Evolutionary conservation across 805 yeast genomes (phyloP).

Genomic region (Starmerella powellii): DNA sequence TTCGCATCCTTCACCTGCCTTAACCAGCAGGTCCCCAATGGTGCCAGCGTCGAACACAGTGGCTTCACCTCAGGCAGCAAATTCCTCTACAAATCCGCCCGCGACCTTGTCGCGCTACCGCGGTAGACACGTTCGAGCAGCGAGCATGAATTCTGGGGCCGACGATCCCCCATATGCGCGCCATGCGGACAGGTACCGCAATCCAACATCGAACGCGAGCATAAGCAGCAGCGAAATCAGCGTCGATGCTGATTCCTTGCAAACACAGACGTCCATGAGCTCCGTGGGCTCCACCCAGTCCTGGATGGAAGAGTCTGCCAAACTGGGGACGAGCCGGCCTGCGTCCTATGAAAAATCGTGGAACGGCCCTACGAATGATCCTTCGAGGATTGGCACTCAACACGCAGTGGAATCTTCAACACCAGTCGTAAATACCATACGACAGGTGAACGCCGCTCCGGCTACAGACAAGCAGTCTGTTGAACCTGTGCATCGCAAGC

Average conservation of each 20-base stretch:
- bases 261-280: slow-evolving; percentile 16
- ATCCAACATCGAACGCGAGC: slow-evolving; percentile 4
- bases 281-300: slow-evolving; percentile 5
- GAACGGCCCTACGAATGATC: background rate
- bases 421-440: too few relatives aligned
- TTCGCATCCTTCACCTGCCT: too few relatives aligned
- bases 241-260: slow-evolving; percentile 15
- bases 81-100: background rate
- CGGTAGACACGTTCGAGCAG: slow-evolving; percentile 7
- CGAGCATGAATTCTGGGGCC: slow-evolving; percentile 1
- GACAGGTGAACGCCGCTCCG: too few relatives aligned
- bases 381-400: too few relatives aligned
- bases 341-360: background rate
- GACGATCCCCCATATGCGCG: background rate
- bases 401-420: too few relatives aligned
- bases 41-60: background rate
- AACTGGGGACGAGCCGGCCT: background rate
- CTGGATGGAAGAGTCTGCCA: slow-evolving; percentile 4
- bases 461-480: too few relatives aligned
- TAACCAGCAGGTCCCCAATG: background rate
- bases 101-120: slow-evolving; percentile 8
- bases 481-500: too few relatives aligned
- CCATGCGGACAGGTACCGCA: background rate
- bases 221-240: slow-evolving; percentile 16
- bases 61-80: background rate